A percentile compares a stretch with the other conserved stretches of the same genome.
Evolutionary conservation across 1,284 basidiomycete species (phyloP).

Genomic region (Austroboletus olivaceoglutinosus): DNA sequence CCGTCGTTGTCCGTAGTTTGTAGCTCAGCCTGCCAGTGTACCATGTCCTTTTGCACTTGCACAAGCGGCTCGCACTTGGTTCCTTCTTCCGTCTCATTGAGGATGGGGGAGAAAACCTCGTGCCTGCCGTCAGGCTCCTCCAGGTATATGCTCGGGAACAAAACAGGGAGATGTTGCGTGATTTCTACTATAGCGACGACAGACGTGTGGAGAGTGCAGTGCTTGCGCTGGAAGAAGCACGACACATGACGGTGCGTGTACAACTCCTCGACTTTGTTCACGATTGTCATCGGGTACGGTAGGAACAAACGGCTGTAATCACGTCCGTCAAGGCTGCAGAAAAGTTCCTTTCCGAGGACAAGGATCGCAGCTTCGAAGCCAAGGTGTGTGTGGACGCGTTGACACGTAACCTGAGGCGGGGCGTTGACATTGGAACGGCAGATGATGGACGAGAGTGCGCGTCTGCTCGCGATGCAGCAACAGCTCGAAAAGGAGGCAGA

Average conservation of each 20-base stretch:
- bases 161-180: conserved; percentile 87
- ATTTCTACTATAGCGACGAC: conserved; percentile 99
- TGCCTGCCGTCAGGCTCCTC: conserved; percentile 71
- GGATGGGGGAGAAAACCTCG: conserved; percentile 74
- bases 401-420: no score
- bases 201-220: conserved; percentile 89
- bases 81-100: conserved; percentile 95
- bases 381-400: conserved; percentile 54
- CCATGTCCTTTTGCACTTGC: conserved; percentile 83
- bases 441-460: conserved; percentile 88
- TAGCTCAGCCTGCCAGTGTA: conserved; percentile 59
- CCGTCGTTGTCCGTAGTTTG: neutral
- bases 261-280: neutral
- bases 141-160: conserved; percentile 89
- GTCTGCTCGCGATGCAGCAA: conserved; percentile 78
- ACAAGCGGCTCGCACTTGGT: conserved; percentile 81
- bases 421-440: conserved; percentile 33
- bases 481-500: conserved; percentile 85
- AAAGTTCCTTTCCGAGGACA: conserved; percentile 94
- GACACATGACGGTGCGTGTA: conserved; percentile 51
- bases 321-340: conserved; percentile 77
- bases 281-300: conserved; percentile 3
- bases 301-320: conserved; percentile 73
- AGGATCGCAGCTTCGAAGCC: conserved; percentile 85
- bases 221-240: conserved; percentile 81